phyloP scores from a whole-genome alignment of 2,329 filamentous ascomycete species.

The Beauveria pseudobassiana region DNA sequence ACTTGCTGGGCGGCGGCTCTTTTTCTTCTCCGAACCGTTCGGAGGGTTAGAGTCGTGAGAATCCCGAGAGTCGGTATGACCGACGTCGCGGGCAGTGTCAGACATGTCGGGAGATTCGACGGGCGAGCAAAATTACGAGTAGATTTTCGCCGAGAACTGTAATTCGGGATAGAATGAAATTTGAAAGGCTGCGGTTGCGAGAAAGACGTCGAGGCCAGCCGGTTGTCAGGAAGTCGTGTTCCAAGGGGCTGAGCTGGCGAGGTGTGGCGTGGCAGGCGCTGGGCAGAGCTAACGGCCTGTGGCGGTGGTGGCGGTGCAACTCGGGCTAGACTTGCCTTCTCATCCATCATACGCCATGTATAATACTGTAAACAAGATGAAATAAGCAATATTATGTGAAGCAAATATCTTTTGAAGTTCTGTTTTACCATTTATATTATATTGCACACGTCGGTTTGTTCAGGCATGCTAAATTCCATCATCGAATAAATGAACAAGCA shows the following conservation, averaged over 20 bases:
- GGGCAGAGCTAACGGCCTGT: background rate
- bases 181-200: background rate
- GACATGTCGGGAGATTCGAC: slow-evolving; percentile 30
- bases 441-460: too few relatives aligned
- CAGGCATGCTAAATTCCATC: too few relatives aligned
- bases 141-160: background rate
- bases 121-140: background rate
- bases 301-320: slow-evolving; percentile 6
- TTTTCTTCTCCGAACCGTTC: slow-evolving; percentile 64
- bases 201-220: background rate
- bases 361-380: too few relatives aligned
- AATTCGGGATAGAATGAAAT: background rate
- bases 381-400: too few relatives aligned
- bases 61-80: slow-evolving; percentile 45
- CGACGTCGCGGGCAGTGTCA: slow-evolving; percentile 37
- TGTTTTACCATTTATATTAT: too few relatives aligned
- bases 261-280: background rate
- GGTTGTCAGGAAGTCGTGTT: slow-evolving; percentile 1
- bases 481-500: too few relatives aligned
- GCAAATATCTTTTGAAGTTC: too few relatives aligned
- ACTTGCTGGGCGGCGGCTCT: slow-evolving; percentile 91
- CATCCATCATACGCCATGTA: too few relatives aligned
- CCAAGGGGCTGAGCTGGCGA: slow-evolving; percentile 8
- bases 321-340: background rate
- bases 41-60: slow-evolving; percentile 42